Percentiles rank a stretch among this genome's conserved stretches.
Evolutionary conservation across 2,329 filamentous ascomycete genomes (phyloP).

Genomic region (Karstenula rhodostoma): DNA sequence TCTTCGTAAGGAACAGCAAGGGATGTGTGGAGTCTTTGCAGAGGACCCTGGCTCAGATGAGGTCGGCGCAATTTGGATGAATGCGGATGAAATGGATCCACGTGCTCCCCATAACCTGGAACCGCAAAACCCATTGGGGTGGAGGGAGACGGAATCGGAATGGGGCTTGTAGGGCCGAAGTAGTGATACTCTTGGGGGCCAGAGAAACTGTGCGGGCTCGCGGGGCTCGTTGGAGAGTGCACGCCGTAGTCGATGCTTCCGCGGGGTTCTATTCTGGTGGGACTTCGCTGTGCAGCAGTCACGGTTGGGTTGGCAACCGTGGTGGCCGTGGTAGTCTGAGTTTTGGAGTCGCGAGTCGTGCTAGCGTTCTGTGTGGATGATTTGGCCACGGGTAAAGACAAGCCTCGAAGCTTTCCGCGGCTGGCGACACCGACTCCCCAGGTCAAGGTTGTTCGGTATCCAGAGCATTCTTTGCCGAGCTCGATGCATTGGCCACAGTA

Average conservation of each 20-base stretch:
- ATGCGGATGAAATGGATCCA: constrained; percentile 46
- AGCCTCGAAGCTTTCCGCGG: constrained; percentile 88
- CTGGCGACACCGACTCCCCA: constrained; percentile 97
- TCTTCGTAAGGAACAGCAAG: constrained; percentile 53
- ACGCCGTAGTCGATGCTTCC: constrained; percentile 46
- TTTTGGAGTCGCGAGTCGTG: constrained; percentile 38
- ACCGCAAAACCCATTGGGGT: constrained; percentile 50
- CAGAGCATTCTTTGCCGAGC: constrained; percentile 89
- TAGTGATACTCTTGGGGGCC: constrained; percentile 48
- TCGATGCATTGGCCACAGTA: constrained; percentile 97
- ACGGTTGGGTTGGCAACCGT: constrained; percentile 29
- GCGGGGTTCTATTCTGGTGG: constrained; percentile 37
- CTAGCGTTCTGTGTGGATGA: constrained; percentile 41
- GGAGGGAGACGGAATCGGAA: constrained; percentile 49
- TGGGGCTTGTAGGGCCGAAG: constrained; percentile 49
- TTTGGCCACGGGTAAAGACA: constrained; percentile 74
- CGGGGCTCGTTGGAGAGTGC: constrained; percentile 45
- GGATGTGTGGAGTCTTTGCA: constrained; percentile 55
- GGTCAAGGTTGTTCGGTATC: constrained; percentile 95
- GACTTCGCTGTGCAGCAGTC: constrained; percentile 33
- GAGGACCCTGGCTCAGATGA: constrained; percentile 48
- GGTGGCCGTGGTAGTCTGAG: constrained; percentile 36
- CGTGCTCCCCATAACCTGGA: constrained; percentile 49
- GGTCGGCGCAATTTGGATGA: constrained; percentile 49
- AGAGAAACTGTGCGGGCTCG: constrained; percentile 45